Evolutionary conservation across 495 filamentous ascomycete species (phyloP), one percentile per base, ranked within the genome.

Genomic region (Xylaria venustula): DNA sequence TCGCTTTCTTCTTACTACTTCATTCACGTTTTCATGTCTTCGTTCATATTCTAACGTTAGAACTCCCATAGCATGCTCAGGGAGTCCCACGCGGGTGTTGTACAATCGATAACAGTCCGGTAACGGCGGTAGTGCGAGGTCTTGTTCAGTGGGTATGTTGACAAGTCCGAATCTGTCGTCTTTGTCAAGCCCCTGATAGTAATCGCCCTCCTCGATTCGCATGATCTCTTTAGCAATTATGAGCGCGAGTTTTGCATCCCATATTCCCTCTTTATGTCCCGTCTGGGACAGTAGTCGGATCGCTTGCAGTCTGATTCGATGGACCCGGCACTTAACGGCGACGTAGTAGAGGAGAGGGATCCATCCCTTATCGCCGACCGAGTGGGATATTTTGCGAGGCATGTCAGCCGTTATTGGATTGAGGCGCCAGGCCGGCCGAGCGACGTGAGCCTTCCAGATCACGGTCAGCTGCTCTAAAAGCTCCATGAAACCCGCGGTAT

Each of bases 291-390:
- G 62, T 9, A 81, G 61, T 14, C 52, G 26, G 15, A 85, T 65
- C 0, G 83, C 83, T 7, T 77, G 68, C 3, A 67, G 64, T 41
- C 83, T 66, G 28, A 85, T 68, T 1, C 62, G 64, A 17, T 64
- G 73, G n/a, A 78, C 72, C n/a, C 82, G 83, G 54, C 84, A 87
- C 61, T 85, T 84, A n/a, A 82, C 56, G 1, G 80, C 81, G 0
- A 76, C 75, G 66, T 75, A 83, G 60, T 82, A 86, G 5, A 86
- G 62, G 0, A 81, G 80, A 8, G 78, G 73, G 7, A 84, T 79
- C 53, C 75, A 79, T 14, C 82, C 80, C 25, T 77, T 72, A 60
- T 85, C 81, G 8, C 75, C 64, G 26, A 75, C 74, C 23, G 75
- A 77, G 23, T 67, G 65, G n/a, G 61, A 63, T 62, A 72, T 50